Conservation (phyloP, 2,329 filamentous ascomycete species). For the Alternaria conjuncta region DNA sequence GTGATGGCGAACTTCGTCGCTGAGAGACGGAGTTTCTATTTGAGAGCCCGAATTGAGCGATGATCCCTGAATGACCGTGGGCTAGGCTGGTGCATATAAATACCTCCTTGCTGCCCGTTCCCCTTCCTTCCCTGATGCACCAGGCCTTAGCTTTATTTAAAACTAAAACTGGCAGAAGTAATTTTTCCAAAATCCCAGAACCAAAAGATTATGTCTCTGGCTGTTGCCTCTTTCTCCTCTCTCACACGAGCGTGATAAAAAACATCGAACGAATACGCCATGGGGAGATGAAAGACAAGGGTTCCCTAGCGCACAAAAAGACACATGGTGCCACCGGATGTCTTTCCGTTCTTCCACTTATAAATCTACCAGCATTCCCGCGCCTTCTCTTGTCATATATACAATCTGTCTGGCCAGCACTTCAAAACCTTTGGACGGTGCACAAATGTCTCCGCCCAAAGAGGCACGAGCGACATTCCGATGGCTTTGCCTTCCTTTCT, state of each 20-base stretch:
- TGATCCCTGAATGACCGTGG: background rate
- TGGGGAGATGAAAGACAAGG: background rate
- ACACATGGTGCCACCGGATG: background rate
- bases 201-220: background rate
- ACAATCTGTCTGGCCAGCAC: background rate
- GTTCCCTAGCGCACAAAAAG: background rate
- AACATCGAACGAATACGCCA: fast-evolving
- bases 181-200: too few species aligned
- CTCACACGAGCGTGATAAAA: background rate
- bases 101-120: too few species aligned
- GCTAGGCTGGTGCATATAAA: background rate
- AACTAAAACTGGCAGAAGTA: too few species aligned
- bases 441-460: background rate
- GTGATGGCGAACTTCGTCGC: background rate
- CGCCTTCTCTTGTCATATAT: background rate
- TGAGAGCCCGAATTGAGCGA: background rate
- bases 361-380: background rate
- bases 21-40: background rate
- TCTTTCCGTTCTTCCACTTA: background rate
- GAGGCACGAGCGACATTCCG: background rate
- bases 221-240: background rate
- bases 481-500: background rate
- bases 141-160: too few species aligned
- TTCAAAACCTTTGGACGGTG: background rate
- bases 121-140: background rate